Base-by-base conservation (phyloP, 495 filamentous ascomycete species). In the Podospora comata region DNA sequence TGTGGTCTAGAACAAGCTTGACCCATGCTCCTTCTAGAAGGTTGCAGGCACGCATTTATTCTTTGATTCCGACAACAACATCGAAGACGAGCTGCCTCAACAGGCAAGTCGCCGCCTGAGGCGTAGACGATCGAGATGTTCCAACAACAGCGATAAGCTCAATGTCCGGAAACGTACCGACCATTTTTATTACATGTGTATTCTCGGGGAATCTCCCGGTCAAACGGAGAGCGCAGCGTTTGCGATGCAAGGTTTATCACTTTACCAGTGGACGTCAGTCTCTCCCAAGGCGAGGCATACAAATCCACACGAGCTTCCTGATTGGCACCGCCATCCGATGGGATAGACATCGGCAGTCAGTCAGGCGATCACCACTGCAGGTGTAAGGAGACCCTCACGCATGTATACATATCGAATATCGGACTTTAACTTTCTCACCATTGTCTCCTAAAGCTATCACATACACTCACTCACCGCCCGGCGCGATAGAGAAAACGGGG, bases 151-250 rank as follows among this genome's bases (percentile, higher is more conserved):
- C 3, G 55, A 58, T 19, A 26, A 20, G 16, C 55, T 58, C 55
- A 26, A 58, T 20, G 11, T 58, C n/a, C 55, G 55, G 55, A 58
- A 58, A 58, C n/a, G 23, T 58, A 20, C 55, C 55, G 55, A 58
- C 0, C 11, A 58, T 58, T 4, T 20, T 58, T 58, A 23, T 23
- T 23, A 23, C 23, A 23, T 23, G 23, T 23, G 23, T 1, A 23
- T 32, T 5, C 18, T 58, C 55, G n/a, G 55, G n/a, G 5, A 58
- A 20, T 26, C n/a, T 23, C 20, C 55, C 55, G 39, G 39, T 48
- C 39, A 48, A 48, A 48, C 39, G 39, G 39, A 48, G 9, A 11
- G 15, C 13, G 39, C 39, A 48, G 39, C 39, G 39, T 48, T 48
- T 48, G 39, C 39, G 15, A 48, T 48, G 39, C 39, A 48, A 48